Evolutionary conservation across 495 filamentous ascomycete species (phyloP), one percentile per base, ranked within the genome.

Genomic region (Aspergillus indologenus): DNA sequence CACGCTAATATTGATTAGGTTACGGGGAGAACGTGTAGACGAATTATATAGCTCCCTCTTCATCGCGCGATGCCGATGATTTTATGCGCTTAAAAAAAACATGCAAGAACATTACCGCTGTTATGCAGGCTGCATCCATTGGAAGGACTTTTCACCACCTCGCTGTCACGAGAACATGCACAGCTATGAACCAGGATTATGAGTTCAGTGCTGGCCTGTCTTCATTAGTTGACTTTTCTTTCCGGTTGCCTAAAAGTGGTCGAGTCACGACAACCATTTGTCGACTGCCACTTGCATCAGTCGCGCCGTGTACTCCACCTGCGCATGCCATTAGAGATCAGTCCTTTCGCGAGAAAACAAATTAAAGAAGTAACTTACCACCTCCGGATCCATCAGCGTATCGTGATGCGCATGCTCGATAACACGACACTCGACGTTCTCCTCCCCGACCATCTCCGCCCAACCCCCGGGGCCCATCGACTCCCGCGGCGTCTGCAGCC

Each of bases 381-480:
- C 34, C 12, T 40, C 34, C 2, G 34, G 34, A 40, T 65, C 62
- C 19, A 65, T 54, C 11, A 65, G 50, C 21, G 62, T 59, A 34
- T 65, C 62, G 53, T 65, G 62, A 53, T 52, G 50, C 46, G 62
- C 62, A 23, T 59, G 50, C 20, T 58, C 54, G 15, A 62, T 50
- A 18, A 62, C 45, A 18, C 40, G 20, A 19, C 59, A 65, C 42
- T 65, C 62, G 20, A 65, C 62, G 20, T 65, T 51, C 45, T 62
- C 52, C 40, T 19, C n/a, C 15, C 62, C 62, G 17, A 65, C 62
- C 55, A 65, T 53, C 31, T 65, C 56, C 14, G 49, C 62, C 62
- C 62, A 65, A 29, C 55, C 62, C 31, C 59, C 59, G 22, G 62
- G 42, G 45, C 55, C 62, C 26, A 65, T 59, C 6, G 54, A 58